Base-by-base conservation (phyloP, 306 rosid genomes). In the Inga oerstediana region DNA sequence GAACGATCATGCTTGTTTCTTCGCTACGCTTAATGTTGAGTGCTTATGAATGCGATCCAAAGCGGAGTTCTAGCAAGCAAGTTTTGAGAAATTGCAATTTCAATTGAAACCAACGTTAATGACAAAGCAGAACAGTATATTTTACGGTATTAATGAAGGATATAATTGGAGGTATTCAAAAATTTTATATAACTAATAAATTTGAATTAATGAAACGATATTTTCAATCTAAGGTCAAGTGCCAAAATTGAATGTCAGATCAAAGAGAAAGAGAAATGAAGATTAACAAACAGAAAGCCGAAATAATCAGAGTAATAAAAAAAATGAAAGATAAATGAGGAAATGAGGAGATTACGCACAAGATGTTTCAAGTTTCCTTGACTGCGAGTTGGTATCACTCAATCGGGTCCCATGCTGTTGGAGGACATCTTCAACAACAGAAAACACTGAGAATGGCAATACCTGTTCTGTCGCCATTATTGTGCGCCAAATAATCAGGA, bases 381-480 rank as follows among this genome's bases (percentile, higher is more conserved):
- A 88, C 65, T 91, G 88, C 80, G 89, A 86, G 66, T 80, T 90
- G 54, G 65, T 12, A 27, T 86, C 92, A 45, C 74, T 83, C 8
- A 77, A 59, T 67, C 83, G 86, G 7, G 74, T 30, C 35, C 90
- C 86, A 5, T 92, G 89, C 54, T 88, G 90, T 46, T 90, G 94
- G 88, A 97, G 91, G 91, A 97, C 89, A 54, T 91, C 93, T 82
- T 97, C 91, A 10, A 97, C 88, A 80, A 94, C 85, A 76, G 99
- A 92, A 81, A 86, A 89, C 70, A 92, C 79, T 65, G 96, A 90
- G 86, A 89, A 90, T 67, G 97, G 84, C 81, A 88, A 82, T 24
- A 35, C 82, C 80, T 87, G 94, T 69, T 91, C 98, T 67, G 89
- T 79, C 15, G 87, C 92, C 97, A 94, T 92, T 81, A 54, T 76